These are phyloP conservation scores for Aurifilum marmelostoma DNA, from an alignment of 2,329 filamentous ascomycete genomes.

Conservation along the genomic window DNA sequence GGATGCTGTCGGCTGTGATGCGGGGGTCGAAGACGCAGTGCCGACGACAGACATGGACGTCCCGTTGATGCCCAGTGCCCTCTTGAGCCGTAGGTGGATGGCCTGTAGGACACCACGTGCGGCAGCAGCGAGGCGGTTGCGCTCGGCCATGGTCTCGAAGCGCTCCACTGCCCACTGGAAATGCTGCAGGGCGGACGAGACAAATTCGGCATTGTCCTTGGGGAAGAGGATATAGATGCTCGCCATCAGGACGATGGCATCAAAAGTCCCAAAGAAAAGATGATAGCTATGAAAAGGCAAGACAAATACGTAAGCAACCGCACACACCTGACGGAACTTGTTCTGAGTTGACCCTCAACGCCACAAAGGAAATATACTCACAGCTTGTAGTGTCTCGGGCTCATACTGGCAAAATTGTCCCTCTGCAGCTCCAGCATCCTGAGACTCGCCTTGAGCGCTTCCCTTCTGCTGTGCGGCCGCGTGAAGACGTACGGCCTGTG, in stretches of 20 bases:
- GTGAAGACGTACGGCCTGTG: conserved; percentile 67
- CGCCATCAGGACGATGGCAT: conserved; percentile 64
- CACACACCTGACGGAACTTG: too few species aligned
- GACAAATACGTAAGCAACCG: too few species aligned
- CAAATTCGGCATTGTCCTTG: conserved; percentile 53
- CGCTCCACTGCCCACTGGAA: conserved; percentile 63
- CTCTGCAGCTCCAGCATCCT: conserved; percentile 59
- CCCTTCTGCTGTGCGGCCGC: conserved; percentile 54
- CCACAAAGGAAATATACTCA: conserved; percentile 31
- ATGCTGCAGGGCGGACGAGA: conserved; percentile 54
- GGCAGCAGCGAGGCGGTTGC: conserved; percentile 57
- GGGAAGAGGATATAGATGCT: conserved; percentile 66
- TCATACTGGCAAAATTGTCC: conserved; percentile 51
- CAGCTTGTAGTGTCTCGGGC: conserved; percentile 55
- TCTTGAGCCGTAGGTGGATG: conserved; percentile 57
- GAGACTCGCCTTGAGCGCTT: conserved; percentile 59
- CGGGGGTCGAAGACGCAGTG: not conserved
- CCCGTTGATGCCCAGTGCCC: conserved; percentile 45
- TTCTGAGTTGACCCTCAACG: too few species aligned
- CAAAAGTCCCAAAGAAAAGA: conserved; percentile 66
- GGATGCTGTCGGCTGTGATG: not conserved
- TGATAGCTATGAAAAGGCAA: conserved; percentile 45
- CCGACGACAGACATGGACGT: not conserved
- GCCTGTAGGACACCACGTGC: conserved; percentile 59
- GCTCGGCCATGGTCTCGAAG: conserved; percentile 58